These are phyloP conservation scores for Nakaseomyces kungkrabaensis DNA, from an alignment of 1,139 yeast species.

Conservation along the genomic window DNA sequence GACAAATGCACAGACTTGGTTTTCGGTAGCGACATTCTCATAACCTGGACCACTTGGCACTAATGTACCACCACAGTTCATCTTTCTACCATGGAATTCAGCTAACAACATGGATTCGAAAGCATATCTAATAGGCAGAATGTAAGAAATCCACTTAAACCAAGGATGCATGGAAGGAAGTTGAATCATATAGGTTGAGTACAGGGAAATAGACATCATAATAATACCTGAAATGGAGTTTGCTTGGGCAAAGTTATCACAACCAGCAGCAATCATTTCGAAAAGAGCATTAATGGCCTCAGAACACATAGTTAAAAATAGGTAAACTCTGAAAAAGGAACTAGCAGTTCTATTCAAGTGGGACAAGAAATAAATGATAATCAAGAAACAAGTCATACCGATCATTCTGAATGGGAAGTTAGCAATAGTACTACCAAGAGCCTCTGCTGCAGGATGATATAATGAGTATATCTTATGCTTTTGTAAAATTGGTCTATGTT, in stretches of 20 bases:
- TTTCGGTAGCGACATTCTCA: constrained; percentile 30
- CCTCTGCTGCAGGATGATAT: constrained; percentile 53
- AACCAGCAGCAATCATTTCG: constrained; percentile 41
- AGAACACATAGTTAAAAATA: constrained; percentile 36
- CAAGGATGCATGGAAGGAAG: constrained; percentile 53
- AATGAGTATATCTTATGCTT: constrained; percentile 49
- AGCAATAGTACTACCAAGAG: constrained; percentile 38
- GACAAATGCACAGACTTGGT: constrained; percentile 42
- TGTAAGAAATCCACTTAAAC: constrained; percentile 54
- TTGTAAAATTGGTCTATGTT: constrained; percentile 42
- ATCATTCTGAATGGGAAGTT: constrained; percentile 41
- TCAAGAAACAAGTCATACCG: constrained; percentile 36
- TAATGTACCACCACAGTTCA: constrained; percentile 39
- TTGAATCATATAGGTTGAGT: constrained; percentile 49
- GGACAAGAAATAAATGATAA: constrained; percentile 44
- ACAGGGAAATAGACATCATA: constrained; percentile 40
- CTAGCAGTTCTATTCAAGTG: constrained; percentile 44
- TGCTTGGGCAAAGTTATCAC: constrained; percentile 40
- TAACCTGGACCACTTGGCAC: constrained; percentile 48
- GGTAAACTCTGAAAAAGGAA: constrained; percentile 41
- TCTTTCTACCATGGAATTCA: constrained; percentile 47
- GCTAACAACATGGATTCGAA: constrained; percentile 46
- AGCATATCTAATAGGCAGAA: constrained; percentile 47
- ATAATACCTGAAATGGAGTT: constrained; percentile 43
- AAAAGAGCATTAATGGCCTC: constrained; percentile 39